These are phyloP conservation scores for Butyriboletus loyo DNA, from an alignment of 768 basidiomycete genomes.

Conservation along the genomic window DNA sequence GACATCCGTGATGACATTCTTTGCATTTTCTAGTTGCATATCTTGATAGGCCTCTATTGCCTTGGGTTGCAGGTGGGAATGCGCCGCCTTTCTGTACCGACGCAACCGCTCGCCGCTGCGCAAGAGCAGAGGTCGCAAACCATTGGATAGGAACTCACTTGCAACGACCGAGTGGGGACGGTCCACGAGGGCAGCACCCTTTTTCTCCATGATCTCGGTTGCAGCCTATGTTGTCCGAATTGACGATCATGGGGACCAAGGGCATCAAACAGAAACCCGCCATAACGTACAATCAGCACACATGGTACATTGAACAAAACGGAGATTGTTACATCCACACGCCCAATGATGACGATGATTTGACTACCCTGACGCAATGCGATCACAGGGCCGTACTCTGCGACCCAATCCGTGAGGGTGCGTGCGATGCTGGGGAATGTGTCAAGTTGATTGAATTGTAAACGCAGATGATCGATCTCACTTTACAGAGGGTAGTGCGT, in stretches of 20 bases:
- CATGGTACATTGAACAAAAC: neutral
- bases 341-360: conserved; percentile 18
- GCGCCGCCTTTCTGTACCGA: conserved; percentile 50
- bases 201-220: conserved; percentile 58
- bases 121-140: conserved; percentile 47
- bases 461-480: neutral
- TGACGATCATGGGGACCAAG: no score
- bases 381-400: conserved; percentile 57
- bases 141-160: conserved; percentile 48
- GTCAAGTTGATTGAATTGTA: neutral
- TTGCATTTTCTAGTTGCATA: conserved; percentile 37
- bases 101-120: conserved; percentile 51
- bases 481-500: conserved; percentile 16
- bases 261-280: neutral
- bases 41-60: conserved; percentile 41
- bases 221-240: conserved; percentile 40
- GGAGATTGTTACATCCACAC: conserved; percentile 17
- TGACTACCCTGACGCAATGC: conserved; percentile 45
- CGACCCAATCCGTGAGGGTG: conserved; percentile 48
- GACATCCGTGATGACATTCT: conserved; percentile 25
- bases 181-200: conserved; percentile 47
- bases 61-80: conserved; percentile 48
- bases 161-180: conserved; percentile 50
- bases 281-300: neutral
- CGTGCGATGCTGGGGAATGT: conserved; percentile 11